These are phyloP conservation scores for Epichloe coenophiala DNA, from an alignment of 2,329 filamentous ascomycete genomes.

Conservation along the genomic window DNA sequence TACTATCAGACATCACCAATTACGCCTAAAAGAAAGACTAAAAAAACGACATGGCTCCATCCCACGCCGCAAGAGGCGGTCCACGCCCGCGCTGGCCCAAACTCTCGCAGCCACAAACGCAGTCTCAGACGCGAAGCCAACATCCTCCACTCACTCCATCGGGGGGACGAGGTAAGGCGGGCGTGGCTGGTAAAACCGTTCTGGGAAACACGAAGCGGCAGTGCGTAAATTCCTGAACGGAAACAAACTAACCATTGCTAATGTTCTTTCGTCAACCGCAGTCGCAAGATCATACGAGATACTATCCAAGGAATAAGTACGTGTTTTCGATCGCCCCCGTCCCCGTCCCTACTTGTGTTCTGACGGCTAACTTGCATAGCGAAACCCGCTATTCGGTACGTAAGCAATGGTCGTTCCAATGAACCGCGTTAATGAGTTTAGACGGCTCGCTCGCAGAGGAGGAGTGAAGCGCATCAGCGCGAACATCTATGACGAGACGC, in stretches of 20 bases:
- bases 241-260: not conserved
- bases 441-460: slow-evolving; percentile 60
- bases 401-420: not conserved
- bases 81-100: not conserved
- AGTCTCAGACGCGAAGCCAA: not conserved
- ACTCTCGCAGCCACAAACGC: too few species aligned
- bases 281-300: slow-evolving; percentile 9
- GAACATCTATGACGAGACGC: slow-evolving; percentile 48
- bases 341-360: not conserved
- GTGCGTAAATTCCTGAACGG: not conserved
- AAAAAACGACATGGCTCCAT: not conserved
- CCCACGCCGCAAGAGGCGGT: not conserved
- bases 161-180: not conserved
- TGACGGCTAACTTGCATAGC: slow-evolving; percentile 3
- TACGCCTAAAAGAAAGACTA: too few species aligned
- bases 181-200: slow-evolving; percentile 2
- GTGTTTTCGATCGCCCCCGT: not conserved
- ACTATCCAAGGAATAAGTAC: slow-evolving; percentile 8
- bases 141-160: not conserved
- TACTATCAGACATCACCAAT: too few species aligned
- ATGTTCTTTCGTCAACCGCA: not conserved
- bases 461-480: slow-evolving; percentile 63
- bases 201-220: not conserved
- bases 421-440: slow-evolving; percentile 12
- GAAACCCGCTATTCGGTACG: slow-evolving; percentile 4